These are phyloP conservation scores for Mycena citricolor DNA, from an alignment of 1,284 basidiomycete genomes.

Conservation along the genomic window DNA sequence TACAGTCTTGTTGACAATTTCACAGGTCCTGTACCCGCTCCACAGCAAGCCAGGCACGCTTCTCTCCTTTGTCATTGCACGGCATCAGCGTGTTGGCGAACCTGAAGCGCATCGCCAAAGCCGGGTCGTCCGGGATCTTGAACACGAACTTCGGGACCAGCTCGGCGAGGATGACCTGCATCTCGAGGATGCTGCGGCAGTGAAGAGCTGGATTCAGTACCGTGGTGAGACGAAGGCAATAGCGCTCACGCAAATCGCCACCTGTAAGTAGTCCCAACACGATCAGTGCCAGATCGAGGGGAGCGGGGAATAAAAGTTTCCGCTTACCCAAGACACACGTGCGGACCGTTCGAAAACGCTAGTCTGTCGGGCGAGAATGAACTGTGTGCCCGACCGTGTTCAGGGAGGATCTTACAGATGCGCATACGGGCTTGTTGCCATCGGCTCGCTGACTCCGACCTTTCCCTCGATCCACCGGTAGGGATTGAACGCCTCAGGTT, in stretches of 20 bases:
- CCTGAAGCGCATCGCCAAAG: no score
- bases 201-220: no score
- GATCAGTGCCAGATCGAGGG: no score
- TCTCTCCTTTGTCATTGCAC: no score
- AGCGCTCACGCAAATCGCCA: slow-evolving; percentile 16
- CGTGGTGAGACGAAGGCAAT: slow-evolving; percentile 8
- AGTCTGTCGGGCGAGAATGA: slow-evolving; percentile 12
- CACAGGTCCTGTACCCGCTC: no score
- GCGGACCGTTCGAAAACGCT: slow-evolving; percentile 13
- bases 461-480: slow-evolving; percentile 11
- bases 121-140: no score
- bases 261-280: no score
- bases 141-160: slow-evolving; percentile 12
- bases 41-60: no score
- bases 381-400: no score
- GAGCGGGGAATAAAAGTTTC: no score
- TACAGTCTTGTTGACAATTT: no score
- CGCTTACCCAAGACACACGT: slow-evolving; percentile 14
- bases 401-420: slow-evolving; percentile 13
- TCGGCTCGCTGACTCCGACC: slow-evolving; percentile 11
- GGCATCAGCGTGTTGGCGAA: no score
- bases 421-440: slow-evolving; percentile 15
- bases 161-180: slow-evolving; percentile 15
- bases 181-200: slow-evolving; percentile 12
- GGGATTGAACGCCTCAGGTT: slow-evolving; percentile 12